Evolutionary conservation across 176 grass and related monocot species (phyloP).

Genomic region (Oryza nivara): DNA sequence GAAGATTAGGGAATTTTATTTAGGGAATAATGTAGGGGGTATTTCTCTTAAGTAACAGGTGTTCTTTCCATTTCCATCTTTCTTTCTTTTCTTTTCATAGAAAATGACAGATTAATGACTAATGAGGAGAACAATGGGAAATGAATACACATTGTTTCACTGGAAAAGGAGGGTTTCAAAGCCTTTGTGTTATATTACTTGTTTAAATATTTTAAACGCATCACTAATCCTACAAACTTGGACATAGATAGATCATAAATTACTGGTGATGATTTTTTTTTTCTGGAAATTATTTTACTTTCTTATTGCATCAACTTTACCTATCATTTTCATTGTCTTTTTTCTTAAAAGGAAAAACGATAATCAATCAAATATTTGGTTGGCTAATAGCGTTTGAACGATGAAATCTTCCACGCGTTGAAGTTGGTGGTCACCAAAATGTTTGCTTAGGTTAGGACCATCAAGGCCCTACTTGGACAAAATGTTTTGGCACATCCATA

Average conservation of each 20-base stretch:
- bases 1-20: not conserved
- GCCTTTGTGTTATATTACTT: not conserved
- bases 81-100: not conserved
- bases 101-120: not conserved
- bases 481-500: constrained; percentile 36
- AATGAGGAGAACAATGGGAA: not conserved
- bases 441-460: constrained; percentile 1
- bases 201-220: not conserved
- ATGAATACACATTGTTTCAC: not conserved
- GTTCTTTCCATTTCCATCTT: constrained; percentile 9
- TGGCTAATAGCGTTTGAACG: not conserved
- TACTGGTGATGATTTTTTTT: not conserved
- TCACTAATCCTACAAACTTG: not conserved
- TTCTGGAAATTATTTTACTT: not conserved
- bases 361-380: not conserved
- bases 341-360: not conserved
- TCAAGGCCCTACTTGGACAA: constrained; percentile 20
- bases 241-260: not conserved
- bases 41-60: not conserved
- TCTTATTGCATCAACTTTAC: not conserved
- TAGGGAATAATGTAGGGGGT: not conserved
- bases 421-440: constrained; percentile 14
- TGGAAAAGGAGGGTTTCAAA: not conserved
- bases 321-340: not conserved
- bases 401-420: constrained; percentile 5